Evolutionary conservation across 192 early-diverging fungal species (phyloP), one percentile per base, ranked within the genome.

Genomic region (Gaertneriomyces semiglobifer): DNA sequence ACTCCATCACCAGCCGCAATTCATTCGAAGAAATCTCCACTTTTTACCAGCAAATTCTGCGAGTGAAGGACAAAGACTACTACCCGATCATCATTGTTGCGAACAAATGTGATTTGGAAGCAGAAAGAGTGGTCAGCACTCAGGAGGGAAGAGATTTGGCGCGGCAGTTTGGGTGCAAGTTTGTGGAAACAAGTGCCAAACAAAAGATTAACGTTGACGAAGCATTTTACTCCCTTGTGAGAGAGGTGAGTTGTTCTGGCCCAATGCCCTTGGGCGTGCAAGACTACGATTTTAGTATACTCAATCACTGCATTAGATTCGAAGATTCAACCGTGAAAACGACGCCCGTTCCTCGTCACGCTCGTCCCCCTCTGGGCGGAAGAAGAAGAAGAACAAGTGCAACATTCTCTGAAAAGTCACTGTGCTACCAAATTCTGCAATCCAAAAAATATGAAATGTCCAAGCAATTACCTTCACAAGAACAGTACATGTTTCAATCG

Each of bases 201-300:
- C 83, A 84, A 52, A 84, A 89, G 55, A 87, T 92, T 55, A 94
- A 95, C 69, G 95, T 98, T 14, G 94, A 98, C 58, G 93, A 96
- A 62, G 84, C 89, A 0, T 98, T 93, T 73, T 91, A 86, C 71
- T 81, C 86, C 39, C 83, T 96, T 25, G 94, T 98, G 43, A 57
- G 71, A 8, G 71, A 67, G 65, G 65, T 67, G 6, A 10, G 65
- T 44, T 16, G 1, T 57, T 57, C 11, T 11, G 14, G n/a, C n/a
- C 55, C 12, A 33, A n/a, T 4, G 1, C 14, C 20, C 33, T 57
- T 57, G 55, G 11, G 0, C 14, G 11, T n/a, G 11, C 2, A 2
- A 16, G 11, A 20, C 2, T 20, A 4, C 1, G 11, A 16, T 33
- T 60, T 60, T 60, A 43, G n/a, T 60, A 12, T 14, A 25, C 41